Conservation (phyloP, 1,284 basidiomycete genomes). For the Austroboletus niveus region DNA sequence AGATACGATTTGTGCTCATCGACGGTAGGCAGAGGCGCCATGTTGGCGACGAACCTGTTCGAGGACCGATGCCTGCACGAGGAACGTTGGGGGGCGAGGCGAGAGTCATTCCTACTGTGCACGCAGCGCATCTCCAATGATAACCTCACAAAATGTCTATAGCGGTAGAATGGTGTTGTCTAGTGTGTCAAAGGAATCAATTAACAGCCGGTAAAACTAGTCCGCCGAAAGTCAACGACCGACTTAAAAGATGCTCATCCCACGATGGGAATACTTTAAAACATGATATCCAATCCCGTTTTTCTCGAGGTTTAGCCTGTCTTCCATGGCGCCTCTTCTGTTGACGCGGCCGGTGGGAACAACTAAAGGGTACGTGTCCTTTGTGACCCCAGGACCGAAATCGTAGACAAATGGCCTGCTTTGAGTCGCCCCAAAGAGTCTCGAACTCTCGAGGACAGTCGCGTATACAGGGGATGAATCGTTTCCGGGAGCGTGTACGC, state of each 20-base stretch:
- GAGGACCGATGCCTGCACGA: slow-evolving; percentile 24
- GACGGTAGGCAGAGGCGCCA: slow-evolving; percentile 6
- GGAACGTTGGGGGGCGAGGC: slow-evolving; percentile 23
- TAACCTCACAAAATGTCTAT: not conserved
- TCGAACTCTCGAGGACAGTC: slow-evolving; percentile 65
- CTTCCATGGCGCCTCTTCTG: slow-evolving; percentile 34
- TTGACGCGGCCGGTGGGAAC: slow-evolving; percentile 15
- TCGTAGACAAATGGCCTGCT: slow-evolving; percentile 73
- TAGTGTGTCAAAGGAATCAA: too few species aligned
- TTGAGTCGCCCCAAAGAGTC: slow-evolving; percentile 72
- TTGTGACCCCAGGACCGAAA: slow-evolving; percentile 62
- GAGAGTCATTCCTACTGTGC: slow-evolving; percentile 27
- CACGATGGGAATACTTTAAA: slow-evolving; percentile 44
- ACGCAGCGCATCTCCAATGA: slow-evolving; percentile 12
- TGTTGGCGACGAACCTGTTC: slow-evolving; percentile 3
- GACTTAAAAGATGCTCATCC: slow-evolving; percentile 9
- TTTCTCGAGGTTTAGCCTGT: slow-evolving; percentile 43
- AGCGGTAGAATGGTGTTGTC: too few species aligned
- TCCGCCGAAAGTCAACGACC: not conserved
- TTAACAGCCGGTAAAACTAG: not conserved
- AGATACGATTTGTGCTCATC: slow-evolving; percentile 16
- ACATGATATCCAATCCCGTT: slow-evolving; percentile 49
- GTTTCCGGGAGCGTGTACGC: slow-evolving; percentile 72
- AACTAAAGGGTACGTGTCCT: slow-evolving; percentile 56
- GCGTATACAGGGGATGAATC: slow-evolving; percentile 73